Base-by-base conservation (phyloP, 352 stramenopile species). In the Aphanomyces cochlioides region DNA sequence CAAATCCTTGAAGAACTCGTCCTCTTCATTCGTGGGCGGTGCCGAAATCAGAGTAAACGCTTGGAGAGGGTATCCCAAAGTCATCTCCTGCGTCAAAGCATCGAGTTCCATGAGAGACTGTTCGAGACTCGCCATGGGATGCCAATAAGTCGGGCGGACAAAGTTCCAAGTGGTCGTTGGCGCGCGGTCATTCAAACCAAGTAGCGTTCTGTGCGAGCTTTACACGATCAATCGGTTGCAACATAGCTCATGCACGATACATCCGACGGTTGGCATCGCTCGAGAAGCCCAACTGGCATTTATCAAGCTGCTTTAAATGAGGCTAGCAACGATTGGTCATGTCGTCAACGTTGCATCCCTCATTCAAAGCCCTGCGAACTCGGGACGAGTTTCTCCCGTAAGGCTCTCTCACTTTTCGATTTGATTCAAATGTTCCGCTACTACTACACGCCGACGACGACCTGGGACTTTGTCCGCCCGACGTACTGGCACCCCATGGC, bases 1-100 rank as follows among this genome's bases (percentile, higher is more conserved):
- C 38, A 95, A 69, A 66, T 93, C 87, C 69, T 80, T 80, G 74
- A 95, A 95, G 73, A 95, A 95, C 34, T 92, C 87, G 41, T 93
- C 87, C 17, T 74, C 56, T 60, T 77, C 48, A 63, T 78, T 3
- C 7, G 17, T 10, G 7, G 50, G 37, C 7, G 81, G 72, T 12
- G 72, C 72, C 15, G 80, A 73, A 64, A 87, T 69, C 67, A 82
- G 68, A 38, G 60, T 69, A 67, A 77, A 73, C n/a, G 85, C 87
- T n/a, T n/a, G n/a, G n/a, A n/a, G n/a, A n/a, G n/a, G n/a, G n/a
- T n/a, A n/a, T 6, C 74, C 72, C 37, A 59, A 48, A 58, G 80
- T 73, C 72, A 90, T 74, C 53, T 83, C 75, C n/a, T 58, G n/a
- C n/a, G 63, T 74, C 76, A 79, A 74, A 65, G 90, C 72, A 48